phyloP scores from a whole-genome alignment of 2,329 filamentous ascomycete genomes.

The Lasiodiplodia sp. region DNA sequence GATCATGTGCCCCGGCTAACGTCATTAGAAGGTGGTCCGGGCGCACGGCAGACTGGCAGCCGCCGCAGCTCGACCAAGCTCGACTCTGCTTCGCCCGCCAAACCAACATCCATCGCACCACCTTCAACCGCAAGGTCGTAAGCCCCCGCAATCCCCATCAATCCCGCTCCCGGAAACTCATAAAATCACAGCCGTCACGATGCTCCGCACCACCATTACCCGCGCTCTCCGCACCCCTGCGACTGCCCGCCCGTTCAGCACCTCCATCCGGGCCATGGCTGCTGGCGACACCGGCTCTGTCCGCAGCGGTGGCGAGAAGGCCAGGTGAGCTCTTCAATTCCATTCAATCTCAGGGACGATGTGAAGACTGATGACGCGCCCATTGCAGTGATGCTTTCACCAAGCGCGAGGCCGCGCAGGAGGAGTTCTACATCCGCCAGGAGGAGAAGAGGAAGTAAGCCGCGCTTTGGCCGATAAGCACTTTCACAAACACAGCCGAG shows the following conservation, averaged over 20 bases:
- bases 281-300: constrained; percentile 53
- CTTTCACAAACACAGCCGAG: background rate
- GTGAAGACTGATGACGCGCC: background rate
- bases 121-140: constrained; percentile 32
- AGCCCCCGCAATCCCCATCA: constrained; percentile 21
- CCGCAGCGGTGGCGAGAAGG: constrained; percentile 49
- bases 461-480: background rate
- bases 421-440: constrained; percentile 83
- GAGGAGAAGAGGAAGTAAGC: constrained; percentile 85
- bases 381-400: constrained; percentile 82
- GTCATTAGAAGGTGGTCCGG: constrained; percentile 23
- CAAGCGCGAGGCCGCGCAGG: constrained; percentile 85
- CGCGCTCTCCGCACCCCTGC: constrained; percentile 49
- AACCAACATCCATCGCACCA: constrained; percentile 33
- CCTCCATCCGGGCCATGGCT: constrained; percentile 51
- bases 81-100: constrained; percentile 19
- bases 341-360: constrained; percentile 31
- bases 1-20: constrained; percentile 19
- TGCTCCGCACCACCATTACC: constrained; percentile 50
- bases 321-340: constrained; percentile 39
- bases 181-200: constrained; percentile 35
- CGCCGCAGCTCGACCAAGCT: constrained; percentile 27
- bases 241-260: constrained; percentile 51
- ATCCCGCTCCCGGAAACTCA: background rate
- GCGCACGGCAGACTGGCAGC: constrained; percentile 16